Evolutionary conservation across 257 asterid genomes (phyloP), one percentile per base, ranked within the genome.

Genomic region (Solanum neorickii): DNA sequence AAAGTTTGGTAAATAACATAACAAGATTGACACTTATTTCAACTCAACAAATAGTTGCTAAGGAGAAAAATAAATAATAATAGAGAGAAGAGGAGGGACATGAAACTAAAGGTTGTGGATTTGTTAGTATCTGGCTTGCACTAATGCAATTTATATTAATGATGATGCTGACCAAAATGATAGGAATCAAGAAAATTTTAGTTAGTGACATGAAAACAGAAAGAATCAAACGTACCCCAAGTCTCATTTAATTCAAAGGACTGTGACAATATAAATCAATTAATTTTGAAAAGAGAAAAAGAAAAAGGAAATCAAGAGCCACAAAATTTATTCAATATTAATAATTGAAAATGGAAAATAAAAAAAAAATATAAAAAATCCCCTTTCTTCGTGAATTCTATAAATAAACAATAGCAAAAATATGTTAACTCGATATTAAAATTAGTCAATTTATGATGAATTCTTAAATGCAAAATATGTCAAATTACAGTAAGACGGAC

Each of bases 131-230:
- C 83, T 86, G 84, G 85, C 83, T 85, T 76, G 87, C 31, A 77
- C 65, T 77, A 5, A 65, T 56, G 84, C 60, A 73, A 86, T 83
- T 66, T 74, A 60, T 83, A 89, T 83, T 76, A 86, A 83, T 73
- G 78, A 85, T 68, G 25, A 83, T 82, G 77, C 83, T 59, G 41
- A 44, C 70, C n/a, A 70, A 83, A 62, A 85, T 83, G 75, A 86
- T 60, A 72, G 12, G 83, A 52, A 59, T 86, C 89, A 83, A 86
- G 88, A 88, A 91, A 84, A 77, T 7, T 56, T 56, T 56, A 18
- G 65, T 56, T 56, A 56, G 91, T 91, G 90, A 94, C 96, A 94
- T 89, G 91, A 90, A 91, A 89, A 89, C 86, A 42, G 68, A 93
- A 88, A 39, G 89, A 85, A 83, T 87, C 84, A 86, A 89, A 70